These are phyloP conservation scores for Ceratobasidium sp. DNA, from an alignment of 1,284 basidiomycete species.

Conservation along the genomic window DNA sequence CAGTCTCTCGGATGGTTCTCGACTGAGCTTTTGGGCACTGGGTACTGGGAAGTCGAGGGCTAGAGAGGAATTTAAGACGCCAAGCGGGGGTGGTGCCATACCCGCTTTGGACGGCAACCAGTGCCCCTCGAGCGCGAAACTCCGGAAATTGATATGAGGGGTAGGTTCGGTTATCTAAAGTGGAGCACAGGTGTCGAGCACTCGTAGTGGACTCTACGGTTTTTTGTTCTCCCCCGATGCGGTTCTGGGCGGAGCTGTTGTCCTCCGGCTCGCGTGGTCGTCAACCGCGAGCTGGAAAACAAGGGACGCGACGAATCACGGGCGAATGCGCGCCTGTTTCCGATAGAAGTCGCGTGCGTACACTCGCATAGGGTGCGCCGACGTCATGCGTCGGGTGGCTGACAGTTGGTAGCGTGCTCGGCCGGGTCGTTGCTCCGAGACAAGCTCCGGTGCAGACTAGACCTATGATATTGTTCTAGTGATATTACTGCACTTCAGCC, in stretches of 20 bases:
- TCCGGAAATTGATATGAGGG: background rate
- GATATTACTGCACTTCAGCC: too few relatives aligned
- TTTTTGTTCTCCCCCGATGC: background rate
- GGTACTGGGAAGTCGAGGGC: background rate
- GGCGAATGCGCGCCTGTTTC: background rate
- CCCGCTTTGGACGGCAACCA: background rate
- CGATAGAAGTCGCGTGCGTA: background rate
- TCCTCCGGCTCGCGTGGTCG: background rate
- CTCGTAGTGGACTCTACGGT: background rate
- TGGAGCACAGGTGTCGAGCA: slow-evolving; percentile 12
- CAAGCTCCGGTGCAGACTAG: too few relatives aligned
- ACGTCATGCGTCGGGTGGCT: slow-evolving; percentile 13
- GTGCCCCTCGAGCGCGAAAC: background rate
- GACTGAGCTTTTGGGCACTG: background rate
- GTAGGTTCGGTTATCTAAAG: background rate
- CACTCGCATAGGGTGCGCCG: background rate
- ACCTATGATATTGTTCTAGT: too few relatives aligned
- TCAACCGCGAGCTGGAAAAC: background rate
- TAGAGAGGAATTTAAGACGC: background rate
- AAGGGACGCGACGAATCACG: background rate
- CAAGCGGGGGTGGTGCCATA: background rate
- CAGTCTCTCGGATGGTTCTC: background rate
- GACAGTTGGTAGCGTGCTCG: background rate
- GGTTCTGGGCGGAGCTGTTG: background rate
- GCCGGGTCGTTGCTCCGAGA: too few relatives aligned